Percentiles rank a stretch among this genome's conserved stretches.
phyloP scores from a whole-genome alignment of 2,329 filamentous ascomycete genomes.

The Sarocladiaceae sp. region DNA sequence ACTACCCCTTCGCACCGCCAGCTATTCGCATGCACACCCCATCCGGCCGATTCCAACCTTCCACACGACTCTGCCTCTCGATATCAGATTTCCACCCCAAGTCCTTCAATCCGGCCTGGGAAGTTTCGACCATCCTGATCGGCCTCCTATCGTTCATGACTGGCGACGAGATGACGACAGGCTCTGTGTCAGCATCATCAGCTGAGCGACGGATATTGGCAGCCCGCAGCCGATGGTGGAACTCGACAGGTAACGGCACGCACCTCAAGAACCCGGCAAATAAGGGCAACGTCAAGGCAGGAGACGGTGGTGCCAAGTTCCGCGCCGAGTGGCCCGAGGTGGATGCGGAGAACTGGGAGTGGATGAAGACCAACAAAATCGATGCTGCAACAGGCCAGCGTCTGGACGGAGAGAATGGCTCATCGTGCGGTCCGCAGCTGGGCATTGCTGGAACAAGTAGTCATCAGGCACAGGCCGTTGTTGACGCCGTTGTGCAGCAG shows the following conservation, averaged over 20 bases:
- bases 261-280: slow-evolving; percentile 47
- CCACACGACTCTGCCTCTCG: slow-evolving; percentile 83
- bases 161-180: slow-evolving; percentile 96
- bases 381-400: slow-evolving; percentile 69
- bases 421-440: slow-evolving; percentile 45
- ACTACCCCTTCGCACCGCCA: slow-evolving; percentile 95
- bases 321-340: slow-evolving; percentile 82
- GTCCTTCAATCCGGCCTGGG: slow-evolving; percentile 97
- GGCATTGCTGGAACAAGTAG: slow-evolving; percentile 55
- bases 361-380: slow-evolving; percentile 79
- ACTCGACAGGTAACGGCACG: slow-evolving; percentile 83
- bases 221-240: slow-evolving; percentile 85
- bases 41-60: slow-evolving; percentile 89
- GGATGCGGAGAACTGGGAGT: slow-evolving; percentile 83
- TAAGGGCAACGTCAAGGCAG: slow-evolving; percentile 80
- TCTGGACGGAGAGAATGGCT: slow-evolving; percentile 39
- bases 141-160: slow-evolving; percentile 97
- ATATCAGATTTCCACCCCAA: slow-evolving; percentile 98
- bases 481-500: slow-evolving; percentile 70
- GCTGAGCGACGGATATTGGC: slow-evolving; percentile 75
- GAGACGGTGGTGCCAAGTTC: slow-evolving; percentile 90
- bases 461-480: slow-evolving; percentile 60
- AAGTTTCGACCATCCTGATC: slow-evolving; percentile 92
- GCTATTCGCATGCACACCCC: slow-evolving; percentile 99
- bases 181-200: slow-evolving; percentile 71